These are phyloP conservation scores for Periconia macrospinosa DNA, from an alignment of 2,329 filamentous ascomycete genomes.

Conservation along the genomic window DNA sequence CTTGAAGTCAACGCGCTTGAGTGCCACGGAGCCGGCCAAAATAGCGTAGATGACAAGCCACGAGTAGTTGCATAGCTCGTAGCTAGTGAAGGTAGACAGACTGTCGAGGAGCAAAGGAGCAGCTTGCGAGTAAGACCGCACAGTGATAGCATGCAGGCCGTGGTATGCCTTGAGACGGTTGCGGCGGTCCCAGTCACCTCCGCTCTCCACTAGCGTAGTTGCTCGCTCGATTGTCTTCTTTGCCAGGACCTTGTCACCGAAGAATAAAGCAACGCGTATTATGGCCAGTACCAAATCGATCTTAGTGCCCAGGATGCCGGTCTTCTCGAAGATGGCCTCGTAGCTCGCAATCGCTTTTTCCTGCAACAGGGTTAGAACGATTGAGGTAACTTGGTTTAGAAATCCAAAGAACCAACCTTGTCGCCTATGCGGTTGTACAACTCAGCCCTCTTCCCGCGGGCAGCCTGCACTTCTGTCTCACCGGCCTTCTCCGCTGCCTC, in stretches of 20 bases:
- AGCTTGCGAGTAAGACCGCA: constrained; percentile 85
- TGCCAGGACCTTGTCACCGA: constrained; percentile 86
- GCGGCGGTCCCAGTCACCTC: constrained; percentile 97
- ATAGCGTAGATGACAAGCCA: constrained; percentile 94
- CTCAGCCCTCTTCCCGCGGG: constrained; percentile 91
- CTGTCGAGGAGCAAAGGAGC: constrained; percentile 95
- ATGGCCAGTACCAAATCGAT: constrained; percentile 97
- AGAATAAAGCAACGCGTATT: constrained; percentile 94
- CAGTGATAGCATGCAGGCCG: constrained; percentile 87
- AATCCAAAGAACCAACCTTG: constrained; percentile 64
- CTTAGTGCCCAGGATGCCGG: constrained; percentile 93
- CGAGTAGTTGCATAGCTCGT: constrained; percentile 97
- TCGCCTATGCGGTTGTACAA: constrained; percentile 95
- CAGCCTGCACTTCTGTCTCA: constrained; percentile 91
- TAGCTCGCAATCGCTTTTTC: constrained; percentile 92
- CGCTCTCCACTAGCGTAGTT: constrained; percentile 85
- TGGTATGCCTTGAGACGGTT: constrained; percentile 99
- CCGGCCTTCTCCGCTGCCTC: constrained; percentile 95
- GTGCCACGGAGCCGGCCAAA: constrained; percentile 86
- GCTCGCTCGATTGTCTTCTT: constrained; percentile 94
- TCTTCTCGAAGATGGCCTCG: constrained; percentile 94
- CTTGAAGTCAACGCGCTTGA: constrained; percentile 98
- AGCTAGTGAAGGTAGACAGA: constrained; percentile 96
- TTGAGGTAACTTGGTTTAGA: not conserved
- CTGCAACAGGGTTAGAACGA: constrained; percentile 50